phyloP scores from a whole-genome alignment of 176 grass and related monocot genomes.

The Rhynchospora pubera region DNA sequence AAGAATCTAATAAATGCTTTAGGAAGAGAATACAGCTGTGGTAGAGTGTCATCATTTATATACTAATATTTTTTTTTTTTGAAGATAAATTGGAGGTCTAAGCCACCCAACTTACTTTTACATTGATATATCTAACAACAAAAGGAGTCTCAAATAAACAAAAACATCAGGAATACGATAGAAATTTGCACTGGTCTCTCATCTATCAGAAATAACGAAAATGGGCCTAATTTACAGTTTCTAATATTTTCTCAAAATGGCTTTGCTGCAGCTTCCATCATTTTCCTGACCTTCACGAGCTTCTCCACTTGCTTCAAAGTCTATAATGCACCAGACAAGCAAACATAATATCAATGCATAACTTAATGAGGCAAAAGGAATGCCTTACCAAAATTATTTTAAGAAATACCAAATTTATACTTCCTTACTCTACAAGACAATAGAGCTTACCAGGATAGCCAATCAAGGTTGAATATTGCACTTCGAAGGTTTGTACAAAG shows the following conservation, averaged over 20 bases:
- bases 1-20: background rate
- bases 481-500: background rate
- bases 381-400: background rate
- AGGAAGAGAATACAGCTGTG: background rate
- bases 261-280: conserved; percentile 83
- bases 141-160: background rate
- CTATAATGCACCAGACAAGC: conserved; percentile 27
- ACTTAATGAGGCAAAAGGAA: background rate
- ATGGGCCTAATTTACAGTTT: too few relatives aligned
- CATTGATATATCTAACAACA: background rate
- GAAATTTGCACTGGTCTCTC: background rate
- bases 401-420: background rate
- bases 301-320: conserved; percentile 70
- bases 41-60: background rate
- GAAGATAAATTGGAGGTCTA: too few relatives aligned
- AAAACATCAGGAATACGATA: background rate
- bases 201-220: too few relatives aligned
- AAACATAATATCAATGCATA: conserved; percentile 47
- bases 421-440: background rate
- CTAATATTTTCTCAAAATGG: conserved; percentile 41
- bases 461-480: background rate
- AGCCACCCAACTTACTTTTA: too few relatives aligned
- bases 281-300: conserved; percentile 44
- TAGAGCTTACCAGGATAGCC: background rate
- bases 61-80: too few relatives aligned